Base-by-base conservation (phyloP, 495 filamentous ascomycete species). In the Hypoxylon perforatum region DNA sequence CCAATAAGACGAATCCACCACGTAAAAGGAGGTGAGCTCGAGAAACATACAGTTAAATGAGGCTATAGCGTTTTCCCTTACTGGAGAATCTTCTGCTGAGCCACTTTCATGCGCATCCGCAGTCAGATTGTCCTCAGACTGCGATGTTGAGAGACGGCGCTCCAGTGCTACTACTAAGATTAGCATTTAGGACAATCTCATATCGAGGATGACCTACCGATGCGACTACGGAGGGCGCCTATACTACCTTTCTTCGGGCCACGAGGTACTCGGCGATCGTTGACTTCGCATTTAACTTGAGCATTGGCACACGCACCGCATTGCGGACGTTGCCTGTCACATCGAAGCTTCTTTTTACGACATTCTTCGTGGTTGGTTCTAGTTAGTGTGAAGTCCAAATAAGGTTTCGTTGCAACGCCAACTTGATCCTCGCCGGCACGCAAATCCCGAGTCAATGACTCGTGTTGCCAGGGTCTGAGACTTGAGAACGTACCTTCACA, bases 241-340 rank as follows among this genome's bases (percentile, higher is more conserved):
- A 85, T 73, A 49, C 85, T 80, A 14, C 85, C 83, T 51, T 82
- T 85, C 55, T 85, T 82, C 0, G 85, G 85, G 0, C 85, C 84
- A 7, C 85, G 71, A 22, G 77, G 75, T 19, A 77, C 73, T 11
- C 81, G 81, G 17, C 76, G 72, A 30, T 80, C 80, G 67, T 76
- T 83, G 28, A 84, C 76, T 45, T 81, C 78, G 70, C 84, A 87
- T 19, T 72, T 65, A 30, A 82, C 73, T 8, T 79, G 81, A n/a
- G 77, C 74, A 21, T 84, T 80, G 17, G 72, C 76, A 59, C 83
- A 87, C 1, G 80, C 80, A 28, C 80, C 75, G 68, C 85, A 87
- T 59, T 73, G 74, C 10, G 84, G 83, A 9, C 78, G 78, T 25
- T 82, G 76, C 28, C 84, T 76, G 65, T 87, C 84, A 70, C 82